phyloP scores from a whole-genome alignment of 2,329 filamentous ascomycete species.

The Phialophora macrospora region DNA sequence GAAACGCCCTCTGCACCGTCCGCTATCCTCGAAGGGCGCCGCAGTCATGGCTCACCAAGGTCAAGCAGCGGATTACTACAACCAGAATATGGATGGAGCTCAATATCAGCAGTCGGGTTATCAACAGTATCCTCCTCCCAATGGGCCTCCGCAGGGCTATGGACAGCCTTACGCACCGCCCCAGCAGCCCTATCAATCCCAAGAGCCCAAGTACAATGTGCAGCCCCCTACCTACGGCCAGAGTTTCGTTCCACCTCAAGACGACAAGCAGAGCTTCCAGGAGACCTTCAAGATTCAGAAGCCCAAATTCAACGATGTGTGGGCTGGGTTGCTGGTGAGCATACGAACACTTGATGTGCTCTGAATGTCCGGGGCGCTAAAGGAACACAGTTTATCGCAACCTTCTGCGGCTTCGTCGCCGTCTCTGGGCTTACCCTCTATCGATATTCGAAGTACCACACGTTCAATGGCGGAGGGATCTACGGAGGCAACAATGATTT shows the following conservation, averaged over 20 bases:
- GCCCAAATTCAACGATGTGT: slow-evolving; percentile 89
- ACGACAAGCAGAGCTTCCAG: slow-evolving; percentile 67
- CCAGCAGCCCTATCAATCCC: slow-evolving; percentile 27
- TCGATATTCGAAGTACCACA: slow-evolving; percentile 70
- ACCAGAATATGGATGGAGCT: slow-evolving; percentile 19
- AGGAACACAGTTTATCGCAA: slow-evolving; percentile 64
- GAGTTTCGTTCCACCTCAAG: slow-evolving; percentile 45
- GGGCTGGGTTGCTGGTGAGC: slow-evolving; percentile 78
- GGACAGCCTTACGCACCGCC: slow-evolving; percentile 28
- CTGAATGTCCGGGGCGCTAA: slow-evolving; percentile 11
- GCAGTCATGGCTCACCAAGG: slow-evolving; percentile 37
- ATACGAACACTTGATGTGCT: background rate
- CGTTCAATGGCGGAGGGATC: slow-evolving; percentile 72
- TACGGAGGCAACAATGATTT: slow-evolving; percentile 71
- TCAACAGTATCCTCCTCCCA: slow-evolving; percentile 31
- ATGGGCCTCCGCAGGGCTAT: slow-evolving; percentile 30
- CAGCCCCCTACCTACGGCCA: slow-evolving; percentile 48
- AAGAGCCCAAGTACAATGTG: slow-evolving; percentile 34
- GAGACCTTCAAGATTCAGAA: slow-evolving; percentile 80
- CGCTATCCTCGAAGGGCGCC: background rate
- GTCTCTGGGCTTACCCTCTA: slow-evolving; percentile 77
- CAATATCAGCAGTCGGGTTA: slow-evolving; percentile 24
- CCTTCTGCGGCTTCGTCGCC: slow-evolving; percentile 73
- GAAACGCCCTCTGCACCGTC: background rate
- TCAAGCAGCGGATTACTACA: slow-evolving; percentile 39